A percentile compares a stretch with the other conserved stretches of the same genome.
Conservation (phyloP, 2,329 filamentous ascomycete species). For the Fusarium globosum region DNA sequence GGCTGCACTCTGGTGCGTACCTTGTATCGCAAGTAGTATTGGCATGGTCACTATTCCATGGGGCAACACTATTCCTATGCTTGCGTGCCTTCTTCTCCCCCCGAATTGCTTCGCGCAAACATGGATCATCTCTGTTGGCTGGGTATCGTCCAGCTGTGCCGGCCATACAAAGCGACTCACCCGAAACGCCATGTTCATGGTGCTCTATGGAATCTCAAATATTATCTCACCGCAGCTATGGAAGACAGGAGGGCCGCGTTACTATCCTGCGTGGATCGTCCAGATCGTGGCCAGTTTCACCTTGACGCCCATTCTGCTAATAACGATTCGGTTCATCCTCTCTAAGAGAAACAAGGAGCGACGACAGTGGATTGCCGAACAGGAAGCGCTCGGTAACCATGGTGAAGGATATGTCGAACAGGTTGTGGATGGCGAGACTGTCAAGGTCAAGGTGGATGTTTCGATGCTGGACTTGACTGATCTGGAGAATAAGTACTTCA, state of each 20-base stretch:
- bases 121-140: constrained; percentile 1
- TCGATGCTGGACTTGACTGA: constrained; percentile 37
- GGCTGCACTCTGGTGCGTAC: constrained; percentile 38
- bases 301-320: constrained; percentile 9
- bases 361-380: constrained; percentile 3
- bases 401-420: constrained; percentile 3
- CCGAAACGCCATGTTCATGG: neutral
- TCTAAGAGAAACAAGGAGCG: neutral
- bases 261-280: constrained; percentile 36
- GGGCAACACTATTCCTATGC: neutral
- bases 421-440: constrained; percentile 15
- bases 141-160: neutral
- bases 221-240: constrained; percentile 42
- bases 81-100: neutral
- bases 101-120: constrained; percentile 1
- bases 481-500: constrained; percentile 34
- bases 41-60: constrained; percentile 1
- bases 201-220: neutral
- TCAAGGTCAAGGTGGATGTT: constrained; percentile 35
- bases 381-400: neutral
- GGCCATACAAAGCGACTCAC: neutral
- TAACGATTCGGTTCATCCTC: neutral
- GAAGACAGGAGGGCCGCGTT: constrained; percentile 26
- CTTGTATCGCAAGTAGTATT: constrained; percentile 36
- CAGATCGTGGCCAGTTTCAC: constrained; percentile 39